Conservation (phyloP, 2,329 filamentous ascomycete species). For the Neopestalotiopsis sp. region DNA sequence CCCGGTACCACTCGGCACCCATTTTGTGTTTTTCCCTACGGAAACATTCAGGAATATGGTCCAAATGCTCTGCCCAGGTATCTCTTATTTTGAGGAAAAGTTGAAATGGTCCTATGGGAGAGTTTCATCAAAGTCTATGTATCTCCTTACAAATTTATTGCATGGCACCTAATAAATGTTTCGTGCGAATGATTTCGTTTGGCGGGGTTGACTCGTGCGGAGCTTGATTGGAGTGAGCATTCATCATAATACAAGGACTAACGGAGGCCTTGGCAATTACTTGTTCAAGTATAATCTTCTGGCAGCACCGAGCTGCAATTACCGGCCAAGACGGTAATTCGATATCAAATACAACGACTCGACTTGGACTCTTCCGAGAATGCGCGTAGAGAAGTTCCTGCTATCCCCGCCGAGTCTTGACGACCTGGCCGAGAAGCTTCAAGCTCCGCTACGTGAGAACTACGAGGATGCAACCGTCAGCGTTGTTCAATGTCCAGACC, state of each 20-base stretch:
- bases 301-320: too few relatives aligned
- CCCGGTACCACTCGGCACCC: too few relatives aligned
- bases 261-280: not conserved
- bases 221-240: not conserved
- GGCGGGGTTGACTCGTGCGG: not conserved
- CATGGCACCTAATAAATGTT: not conserved
- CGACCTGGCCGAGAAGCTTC: not conserved
- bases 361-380: not conserved
- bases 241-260: not conserved
- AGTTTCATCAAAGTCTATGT: too few relatives aligned
- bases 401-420: not conserved
- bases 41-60: too few relatives aligned
- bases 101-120: too few relatives aligned
- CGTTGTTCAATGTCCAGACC: not conserved
- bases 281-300: not conserved
- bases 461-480: not conserved
- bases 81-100: too few relatives aligned
- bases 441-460: not conserved
- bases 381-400: conserved; percentile 2
- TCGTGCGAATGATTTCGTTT: not conserved
- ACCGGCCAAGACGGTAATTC: too few relatives aligned
- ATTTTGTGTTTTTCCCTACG: too few relatives aligned
- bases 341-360: too few relatives aligned
- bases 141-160: too few relatives aligned
- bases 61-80: too few relatives aligned